Evolutionary conservation across 1,284 basidiomycete genomes (phyloP), one percentile per base, ranked within the genome.

Genomic region (Afroboletus lepidellus): DNA sequence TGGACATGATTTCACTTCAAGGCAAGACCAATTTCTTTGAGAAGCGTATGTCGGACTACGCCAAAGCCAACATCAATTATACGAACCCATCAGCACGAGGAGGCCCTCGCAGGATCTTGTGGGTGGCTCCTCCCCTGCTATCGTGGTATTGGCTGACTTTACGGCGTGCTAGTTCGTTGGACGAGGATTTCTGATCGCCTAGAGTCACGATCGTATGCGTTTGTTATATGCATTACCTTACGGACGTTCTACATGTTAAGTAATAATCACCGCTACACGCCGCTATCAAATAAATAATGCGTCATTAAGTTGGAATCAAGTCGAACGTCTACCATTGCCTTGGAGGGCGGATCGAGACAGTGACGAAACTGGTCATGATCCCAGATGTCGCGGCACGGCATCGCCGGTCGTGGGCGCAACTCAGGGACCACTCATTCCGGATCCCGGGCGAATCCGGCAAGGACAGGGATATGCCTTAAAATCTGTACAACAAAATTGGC

Each of bases 1-100:
- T 94, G 92, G 92, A 94, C 66, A 88, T 93, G 82, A 96, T 95
- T 57, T 93, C 90, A 34, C 77, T 95, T 2, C 87, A 92, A 66
- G 85, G 85, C 53, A 89, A 87, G 74, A 84, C 85, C 15, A 88
- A 88, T 71, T 87, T 88, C 72, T 88, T 88, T 62, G 86, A 89
- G 72, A 85, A 87, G 72, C 85, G 91, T 32, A 92, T 92, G 9
- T 92, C 91, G 5, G 93, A 94, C 53, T 94, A 96, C 70, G 80
- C 85, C 36, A 91, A 88, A 73, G 86, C 87, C 23, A 81, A 84
- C 60, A 80, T 89, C 55, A 74, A 72, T 33, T 61, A 69, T 46
- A 51, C 64, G n/a, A 72, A 73, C 30, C 60, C 67, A 18, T 69
- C 70, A 61, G 64, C 74, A 6, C 69, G 66, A 12, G 59, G 72